phyloP scores from a whole-genome alignment of 2,329 filamentous ascomycete species.

The Monosporascus cannonballus region DNA sequence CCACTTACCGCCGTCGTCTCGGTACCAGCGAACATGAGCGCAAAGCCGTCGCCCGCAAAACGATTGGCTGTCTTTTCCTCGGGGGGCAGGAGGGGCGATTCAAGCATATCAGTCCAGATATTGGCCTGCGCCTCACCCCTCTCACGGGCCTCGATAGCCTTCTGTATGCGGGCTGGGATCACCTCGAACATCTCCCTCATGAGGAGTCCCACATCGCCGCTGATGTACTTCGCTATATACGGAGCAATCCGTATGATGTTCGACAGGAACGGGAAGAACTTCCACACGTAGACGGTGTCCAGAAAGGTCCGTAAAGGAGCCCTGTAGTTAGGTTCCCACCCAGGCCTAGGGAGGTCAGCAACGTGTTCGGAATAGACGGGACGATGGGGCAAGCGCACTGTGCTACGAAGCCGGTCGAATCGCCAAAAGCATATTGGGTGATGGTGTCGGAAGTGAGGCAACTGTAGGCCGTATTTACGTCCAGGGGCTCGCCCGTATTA shows the following conservation, averaged over 20 bases:
- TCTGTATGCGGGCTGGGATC: slow-evolving; percentile 22
- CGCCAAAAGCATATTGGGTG: slow-evolving; percentile 19
- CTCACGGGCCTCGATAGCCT: slow-evolving; percentile 24
- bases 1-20: slow-evolving; percentile 31
- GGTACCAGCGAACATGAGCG: slow-evolving; percentile 32
- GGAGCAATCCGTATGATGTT: slow-evolving; percentile 13
- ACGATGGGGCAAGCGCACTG: too few species aligned
- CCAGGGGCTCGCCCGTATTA: slow-evolving; percentile 20
- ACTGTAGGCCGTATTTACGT: slow-evolving; percentile 12
- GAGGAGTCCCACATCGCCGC: slow-evolving; percentile 8
- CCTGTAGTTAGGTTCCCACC: slow-evolving; percentile 19
- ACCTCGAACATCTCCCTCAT: slow-evolving; percentile 8
- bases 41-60: slow-evolving; percentile 33
- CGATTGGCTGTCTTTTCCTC: slow-evolving; percentile 31
- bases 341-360: slow-evolving; percentile 7
- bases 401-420: slow-evolving; percentile 15
- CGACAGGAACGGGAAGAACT: slow-evolving; percentile 13
- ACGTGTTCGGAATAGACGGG: too few species aligned
- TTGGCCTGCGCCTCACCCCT: slow-evolving; percentile 21
- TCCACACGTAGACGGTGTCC: slow-evolving; percentile 15
- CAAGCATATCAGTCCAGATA: slow-evolving; percentile 29
- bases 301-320: slow-evolving; percentile 16
- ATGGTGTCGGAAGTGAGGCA: slow-evolving; percentile 15
- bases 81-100: slow-evolving; percentile 24
- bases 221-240: slow-evolving; percentile 13